A percentile compares a stretch with the other conserved stretches of the same genome.
phyloP scores from a whole-genome alignment of 257 asterid species.

The Ocimum tenuiflorum region DNA sequence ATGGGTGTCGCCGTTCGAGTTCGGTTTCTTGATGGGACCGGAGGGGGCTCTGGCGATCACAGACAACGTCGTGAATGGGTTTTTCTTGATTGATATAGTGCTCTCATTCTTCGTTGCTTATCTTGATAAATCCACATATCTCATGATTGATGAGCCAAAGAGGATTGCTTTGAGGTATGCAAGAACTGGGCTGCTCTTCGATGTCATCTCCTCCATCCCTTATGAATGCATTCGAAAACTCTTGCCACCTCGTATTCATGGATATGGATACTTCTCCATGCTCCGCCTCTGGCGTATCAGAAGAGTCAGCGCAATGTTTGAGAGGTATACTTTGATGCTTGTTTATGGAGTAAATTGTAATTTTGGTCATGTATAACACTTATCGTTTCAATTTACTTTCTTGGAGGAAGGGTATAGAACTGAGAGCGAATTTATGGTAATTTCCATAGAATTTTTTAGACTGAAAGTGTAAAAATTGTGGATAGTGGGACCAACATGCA shows the following conservation, averaged over 20 bases:
- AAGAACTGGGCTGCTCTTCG: conserved; percentile 50
- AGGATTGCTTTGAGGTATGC: conserved; percentile 49
- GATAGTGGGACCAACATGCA: too few relatives aligned
- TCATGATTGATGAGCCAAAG: conserved; percentile 42
- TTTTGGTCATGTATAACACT: too few relatives aligned
- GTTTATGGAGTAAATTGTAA: too few relatives aligned
- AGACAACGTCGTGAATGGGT: conserved; percentile 55
- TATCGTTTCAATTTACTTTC: too few relatives aligned
- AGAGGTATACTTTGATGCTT: conserved; percentile 33
- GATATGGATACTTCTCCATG: conserved; percentile 58
- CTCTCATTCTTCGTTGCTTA: conserved; percentile 83
- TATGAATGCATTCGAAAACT: conserved; percentile 32
- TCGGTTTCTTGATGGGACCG: conserved; percentile 60
- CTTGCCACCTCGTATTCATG: conserved; percentile 24
- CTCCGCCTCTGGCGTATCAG: conserved; percentile 92
- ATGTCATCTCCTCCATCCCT: conserved; percentile 66
- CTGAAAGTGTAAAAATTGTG: too few relatives aligned
- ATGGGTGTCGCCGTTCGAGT: conserved; percentile 80
- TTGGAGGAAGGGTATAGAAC: too few relatives aligned
- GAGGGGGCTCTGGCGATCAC: conserved; percentile 32
- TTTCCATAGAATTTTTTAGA: too few relatives aligned
- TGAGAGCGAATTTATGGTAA: too few relatives aligned
- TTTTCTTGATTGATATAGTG: conserved; percentile 58
- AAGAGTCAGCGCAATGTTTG: conserved; percentile 66
- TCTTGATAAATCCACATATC: conserved; percentile 49